Conservation (phyloP, 257 asterid genomes). For the Solanum sitiens region DNA sequence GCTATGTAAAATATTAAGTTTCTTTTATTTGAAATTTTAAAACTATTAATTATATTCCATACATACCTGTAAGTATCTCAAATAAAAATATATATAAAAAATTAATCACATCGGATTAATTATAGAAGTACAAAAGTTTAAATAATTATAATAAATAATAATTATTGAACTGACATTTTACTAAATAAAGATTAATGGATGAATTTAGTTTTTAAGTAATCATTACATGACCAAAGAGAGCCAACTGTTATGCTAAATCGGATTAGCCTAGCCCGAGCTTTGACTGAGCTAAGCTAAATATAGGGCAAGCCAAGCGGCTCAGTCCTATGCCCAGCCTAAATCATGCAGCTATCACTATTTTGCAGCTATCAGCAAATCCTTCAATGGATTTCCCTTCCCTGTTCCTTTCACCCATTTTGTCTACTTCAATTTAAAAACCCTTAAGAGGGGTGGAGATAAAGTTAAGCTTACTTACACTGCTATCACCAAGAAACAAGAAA, state of each 20-base stretch:
- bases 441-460: not conserved
- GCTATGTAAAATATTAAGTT: not conserved
- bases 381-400: not conserved
- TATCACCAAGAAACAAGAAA: not conserved
- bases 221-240: not conserved
- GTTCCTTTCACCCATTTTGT: not conserved
- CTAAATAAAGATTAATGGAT: not conserved
- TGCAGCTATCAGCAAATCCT: not conserved
- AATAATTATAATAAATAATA: not conserved
- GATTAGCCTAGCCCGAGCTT: not conserved
- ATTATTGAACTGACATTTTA: not conserved
- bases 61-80: not conserved
- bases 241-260: not conserved
- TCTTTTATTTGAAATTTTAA: not conserved
- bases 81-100: not conserved
- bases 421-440: not conserved
- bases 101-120: not conserved
- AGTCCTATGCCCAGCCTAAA: not conserved
- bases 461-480: not conserved
- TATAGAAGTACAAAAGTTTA: not conserved
- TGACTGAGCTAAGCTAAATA: not conserved
- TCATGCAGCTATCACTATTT: not conserved
- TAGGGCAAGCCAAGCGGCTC: not conserved
- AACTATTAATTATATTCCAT: not conserved
- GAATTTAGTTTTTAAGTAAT: not conserved